These are phyloP conservation scores for Gossypium stocksii DNA, from an alignment of 345 rosid genomes.

Conservation along the genomic window DNA sequence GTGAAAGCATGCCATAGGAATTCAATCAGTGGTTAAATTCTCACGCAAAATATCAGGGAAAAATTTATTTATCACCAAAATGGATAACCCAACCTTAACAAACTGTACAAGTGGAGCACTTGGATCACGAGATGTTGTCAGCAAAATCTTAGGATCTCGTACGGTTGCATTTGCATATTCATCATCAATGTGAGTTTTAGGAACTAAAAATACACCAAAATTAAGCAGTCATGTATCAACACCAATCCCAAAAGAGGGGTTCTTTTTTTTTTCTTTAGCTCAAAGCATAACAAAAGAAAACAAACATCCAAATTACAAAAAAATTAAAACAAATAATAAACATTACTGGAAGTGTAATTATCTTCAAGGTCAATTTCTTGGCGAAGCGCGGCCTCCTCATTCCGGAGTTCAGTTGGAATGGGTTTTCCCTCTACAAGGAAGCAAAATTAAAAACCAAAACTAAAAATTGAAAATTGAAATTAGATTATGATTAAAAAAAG, in stretches of 20 bases:
- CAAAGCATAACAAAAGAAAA: not conserved
- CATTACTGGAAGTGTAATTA: slow-evolving; percentile 57
- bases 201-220: slow-evolving; percentile 38
- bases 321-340: not conserved
- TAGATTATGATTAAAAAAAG: not conserved
- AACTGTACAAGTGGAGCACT: slow-evolving; percentile 79
- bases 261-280: not conserved
- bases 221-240: not conserved
- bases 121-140: slow-evolving; percentile 85
- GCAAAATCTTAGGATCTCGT: slow-evolving; percentile 69
- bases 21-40: not conserved
- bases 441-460: not conserved
- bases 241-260: not conserved
- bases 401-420: slow-evolving; percentile 86
- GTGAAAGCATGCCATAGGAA: slow-evolving; percentile 6
- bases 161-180: slow-evolving; percentile 75
- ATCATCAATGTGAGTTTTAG: slow-evolving; percentile 73
- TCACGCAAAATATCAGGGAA: not conserved
- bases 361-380: slow-evolving; percentile 87
- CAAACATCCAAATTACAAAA: not conserved
- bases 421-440: slow-evolving; percentile 71
- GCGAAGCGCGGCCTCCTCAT: slow-evolving; percentile 79
- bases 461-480: not conserved
- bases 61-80: not conserved
- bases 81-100: slow-evolving; percentile 46